Percentiles rank a stretch among this genome's conserved stretches.
Conservation (phyloP, 1,284 basidiomycete genomes). For the Ceratobasidium sp. region DNA sequence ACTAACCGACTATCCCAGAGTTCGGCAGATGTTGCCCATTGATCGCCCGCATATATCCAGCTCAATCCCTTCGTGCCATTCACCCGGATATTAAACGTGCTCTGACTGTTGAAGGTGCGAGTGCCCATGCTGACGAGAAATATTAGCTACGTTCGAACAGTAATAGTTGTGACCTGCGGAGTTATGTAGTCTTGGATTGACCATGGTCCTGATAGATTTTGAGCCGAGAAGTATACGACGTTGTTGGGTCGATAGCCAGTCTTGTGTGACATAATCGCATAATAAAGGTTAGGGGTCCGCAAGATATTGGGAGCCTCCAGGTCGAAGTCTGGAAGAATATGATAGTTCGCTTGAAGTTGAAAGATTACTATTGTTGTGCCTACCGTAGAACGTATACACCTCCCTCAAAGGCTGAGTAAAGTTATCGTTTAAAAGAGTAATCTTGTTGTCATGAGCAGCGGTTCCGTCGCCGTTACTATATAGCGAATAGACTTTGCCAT, state of each 20-base stretch:
- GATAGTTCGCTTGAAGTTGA: not conserved
- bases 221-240: slow-evolving; percentile 30
- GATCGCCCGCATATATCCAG: slow-evolving; percentile 49
- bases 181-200: slow-evolving; percentile 38
- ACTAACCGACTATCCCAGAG: slow-evolving; percentile 36
- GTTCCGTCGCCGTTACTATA: slow-evolving; percentile 39
- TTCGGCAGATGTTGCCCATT: slow-evolving; percentile 29
- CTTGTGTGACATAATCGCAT: slow-evolving; percentile 37
- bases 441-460: slow-evolving; percentile 38
- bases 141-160: not conserved
- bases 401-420: slow-evolving; percentile 18
- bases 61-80: slow-evolving; percentile 22
- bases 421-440: slow-evolving; percentile 29
- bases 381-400: slow-evolving; percentile 34
- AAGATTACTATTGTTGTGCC: not conserved
- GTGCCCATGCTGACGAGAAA: slow-evolving; percentile 13
- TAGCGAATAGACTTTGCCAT: slow-evolving; percentile 37
- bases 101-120: slow-evolving; percentile 32
- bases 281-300: slow-evolving; percentile 20
- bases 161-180: not conserved
- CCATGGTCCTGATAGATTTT: slow-evolving; percentile 37
- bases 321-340: slow-evolving; percentile 9
- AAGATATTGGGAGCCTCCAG: slow-evolving; percentile 39
- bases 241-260: slow-evolving; percentile 38
- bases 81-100: slow-evolving; percentile 35